Conservation (phyloP, 2,329 filamentous ascomycete species). For the Fusarium nematophilum region DNA sequence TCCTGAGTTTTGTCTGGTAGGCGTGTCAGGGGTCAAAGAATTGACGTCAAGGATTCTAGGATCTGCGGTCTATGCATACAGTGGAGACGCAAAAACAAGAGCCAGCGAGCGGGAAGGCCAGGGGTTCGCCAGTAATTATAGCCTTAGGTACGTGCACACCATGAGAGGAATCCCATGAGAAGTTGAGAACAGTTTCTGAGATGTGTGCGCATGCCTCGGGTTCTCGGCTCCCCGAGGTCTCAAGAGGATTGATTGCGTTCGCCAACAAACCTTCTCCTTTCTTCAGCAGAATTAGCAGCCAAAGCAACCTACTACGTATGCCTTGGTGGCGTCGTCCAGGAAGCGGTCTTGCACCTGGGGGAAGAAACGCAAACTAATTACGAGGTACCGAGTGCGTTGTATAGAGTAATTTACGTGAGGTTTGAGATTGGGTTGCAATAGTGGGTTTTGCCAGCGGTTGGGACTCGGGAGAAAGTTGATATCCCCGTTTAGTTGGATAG, state of each 20-base stretch:
- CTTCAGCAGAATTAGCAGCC: background rate
- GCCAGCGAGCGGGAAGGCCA: conserved; percentile 1
- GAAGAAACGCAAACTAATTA: background rate
- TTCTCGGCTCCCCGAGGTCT: background rate
- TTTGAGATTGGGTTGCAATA: conserved; percentile 33
- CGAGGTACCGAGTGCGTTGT: too few relatives aligned
- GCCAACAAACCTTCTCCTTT: conserved; percentile 12
- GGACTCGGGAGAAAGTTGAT: conserved; percentile 16
- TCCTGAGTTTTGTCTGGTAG: conserved; percentile 23
- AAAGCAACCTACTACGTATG: background rate
- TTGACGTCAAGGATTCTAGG: conserved; percentile 15
- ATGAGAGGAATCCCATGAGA: conserved; percentile 3
- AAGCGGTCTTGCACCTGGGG: background rate
- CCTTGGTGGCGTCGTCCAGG: background rate
- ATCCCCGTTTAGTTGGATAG: conserved; percentile 14
- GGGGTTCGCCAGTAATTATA: background rate
- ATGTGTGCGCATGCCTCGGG: conserved; percentile 16
- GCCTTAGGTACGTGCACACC: conserved; percentile 6
- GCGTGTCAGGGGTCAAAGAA: conserved; percentile 19
- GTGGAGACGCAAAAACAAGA: conserved; percentile 5
- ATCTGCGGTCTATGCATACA: conserved; percentile 24
- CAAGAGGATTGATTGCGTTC: conserved; percentile 1
- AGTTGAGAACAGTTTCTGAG: background rate
- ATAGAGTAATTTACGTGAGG: too few relatives aligned
- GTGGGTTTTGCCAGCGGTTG: conserved; percentile 13